A percentile compares a stretch with the other conserved stretches of the same genome.
These are phyloP conservation scores for Leccinellum rugosiceps DNA, from an alignment of 768 basidiomycete species.

Conservation along the genomic window DNA sequence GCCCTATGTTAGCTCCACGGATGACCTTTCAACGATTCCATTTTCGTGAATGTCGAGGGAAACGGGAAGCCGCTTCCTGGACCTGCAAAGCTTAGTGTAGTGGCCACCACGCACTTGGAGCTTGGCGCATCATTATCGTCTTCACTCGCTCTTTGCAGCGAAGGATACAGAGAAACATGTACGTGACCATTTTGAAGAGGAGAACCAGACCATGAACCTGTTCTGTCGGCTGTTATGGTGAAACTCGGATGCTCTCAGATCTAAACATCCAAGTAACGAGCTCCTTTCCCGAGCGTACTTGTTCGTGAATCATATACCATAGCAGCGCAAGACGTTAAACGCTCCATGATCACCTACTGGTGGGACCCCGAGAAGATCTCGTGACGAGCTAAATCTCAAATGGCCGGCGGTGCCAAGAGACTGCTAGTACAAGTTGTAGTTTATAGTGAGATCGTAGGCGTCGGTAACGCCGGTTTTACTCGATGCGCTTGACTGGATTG, in stretches of 20 bases:
- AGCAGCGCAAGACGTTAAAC: conserved; percentile 47
- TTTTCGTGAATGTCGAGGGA: conserved; percentile 1
- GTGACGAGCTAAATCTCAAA: conserved; percentile 52
- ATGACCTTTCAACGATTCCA: neutral
- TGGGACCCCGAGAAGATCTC: no score
- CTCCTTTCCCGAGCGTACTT: conserved; percentile 62
- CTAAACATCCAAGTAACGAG: conserved; percentile 40
- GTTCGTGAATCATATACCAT: conserved; percentile 50
- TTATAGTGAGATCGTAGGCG: conserved; percentile 47
- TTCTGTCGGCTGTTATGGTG: conserved; percentile 51
- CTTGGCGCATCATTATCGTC: no score
- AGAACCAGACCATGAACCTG: conserved; percentile 48
- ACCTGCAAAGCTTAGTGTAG: conserved; percentile 50
- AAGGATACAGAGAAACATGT: conserved; percentile 42
- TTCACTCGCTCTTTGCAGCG: conserved; percentile 59
- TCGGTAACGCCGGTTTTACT: conserved; percentile 47
- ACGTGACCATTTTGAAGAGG: conserved; percentile 47
- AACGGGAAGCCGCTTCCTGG: neutral
- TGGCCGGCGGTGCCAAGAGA: conserved; percentile 10
- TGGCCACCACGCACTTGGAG: conserved; percentile 49
- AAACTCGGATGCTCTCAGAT: conserved; percentile 41
- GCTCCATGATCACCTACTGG: no score
- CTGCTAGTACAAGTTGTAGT: no score
- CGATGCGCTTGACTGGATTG: conserved; percentile 62
- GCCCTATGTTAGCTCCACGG: neutral